Conservation (phyloP, 352 stramenopile species). For the Phytophthora cactorum region DNA sequence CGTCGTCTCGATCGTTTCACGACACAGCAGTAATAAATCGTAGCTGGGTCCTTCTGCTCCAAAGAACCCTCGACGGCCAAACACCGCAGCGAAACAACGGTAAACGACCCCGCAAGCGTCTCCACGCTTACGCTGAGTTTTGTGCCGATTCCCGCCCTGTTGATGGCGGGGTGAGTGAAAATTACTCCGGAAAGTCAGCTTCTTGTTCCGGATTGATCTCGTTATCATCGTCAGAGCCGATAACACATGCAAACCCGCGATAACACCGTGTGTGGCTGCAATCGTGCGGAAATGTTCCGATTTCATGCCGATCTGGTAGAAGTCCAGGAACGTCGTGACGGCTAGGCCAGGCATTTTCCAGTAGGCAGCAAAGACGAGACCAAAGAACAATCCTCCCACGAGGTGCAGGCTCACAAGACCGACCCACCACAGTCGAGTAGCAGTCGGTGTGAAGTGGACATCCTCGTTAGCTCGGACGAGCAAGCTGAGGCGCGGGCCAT, state of each 20-base stretch:
- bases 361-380: slow-evolving; percentile 26
- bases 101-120: neutral
- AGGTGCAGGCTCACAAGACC: slow-evolving; percentile 22
- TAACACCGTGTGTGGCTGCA: slow-evolving; percentile 14
- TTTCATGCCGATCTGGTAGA: slow-evolving; percentile 34
- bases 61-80: slow-evolving; percentile 32
- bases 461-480: slow-evolving; percentile 7
- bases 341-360: slow-evolving; percentile 23
- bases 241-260: slow-evolving; percentile 23
- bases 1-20: slow-evolving; percentile 37
- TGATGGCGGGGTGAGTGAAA: neutral
- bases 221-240: slow-evolving; percentile 26
- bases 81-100: slow-evolving; percentile 17
- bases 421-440: slow-evolving; percentile 28
- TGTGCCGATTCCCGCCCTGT: neutral
- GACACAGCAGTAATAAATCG: slow-evolving; percentile 36
- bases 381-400: slow-evolving; percentile 33
- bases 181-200: slow-evolving; percentile 22
- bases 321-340: slow-evolving; percentile 34
- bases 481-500: slow-evolving; percentile 24
- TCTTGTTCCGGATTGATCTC: slow-evolving; percentile 27
- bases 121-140: neutral
- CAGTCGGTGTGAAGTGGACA: slow-evolving; percentile 11
- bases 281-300: slow-evolving; percentile 20
- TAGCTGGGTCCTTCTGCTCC: slow-evolving; percentile 36